Percentiles rank a stretch among this genome's conserved stretches.
phyloP scores from a whole-genome alignment of 1,139 yeast genomes.

The Taiozyma sp. region DNA sequence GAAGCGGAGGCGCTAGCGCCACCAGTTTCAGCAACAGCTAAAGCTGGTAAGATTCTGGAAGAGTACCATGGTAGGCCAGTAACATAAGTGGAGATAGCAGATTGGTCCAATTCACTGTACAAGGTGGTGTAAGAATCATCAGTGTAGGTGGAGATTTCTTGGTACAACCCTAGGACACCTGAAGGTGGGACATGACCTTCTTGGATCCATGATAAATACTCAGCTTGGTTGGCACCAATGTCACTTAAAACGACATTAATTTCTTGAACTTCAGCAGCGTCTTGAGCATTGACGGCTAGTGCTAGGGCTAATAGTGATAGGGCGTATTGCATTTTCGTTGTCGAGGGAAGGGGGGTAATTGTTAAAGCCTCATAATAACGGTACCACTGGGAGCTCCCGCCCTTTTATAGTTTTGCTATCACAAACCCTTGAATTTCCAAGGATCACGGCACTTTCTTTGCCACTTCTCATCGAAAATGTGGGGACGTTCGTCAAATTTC shows the following conservation, averaged over 20 bases:
- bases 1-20: conserved; percentile 24
- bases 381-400: neutral
- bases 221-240: conserved; percentile 23
- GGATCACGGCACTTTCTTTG: neutral
- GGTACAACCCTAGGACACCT: conserved; percentile 31
- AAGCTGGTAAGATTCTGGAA: conserved; percentile 29
- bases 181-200: conserved; percentile 24
- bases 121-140: conserved; percentile 38
- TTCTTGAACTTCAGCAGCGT: conserved; percentile 21
- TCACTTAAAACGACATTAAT: conserved; percentile 28
- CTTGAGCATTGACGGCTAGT: conserved; percentile 16
- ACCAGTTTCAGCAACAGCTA: conserved; percentile 24
- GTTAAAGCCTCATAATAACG: neutral
- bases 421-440: neutral
- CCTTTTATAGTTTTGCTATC: neutral
- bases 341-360: neutral
- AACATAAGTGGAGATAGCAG: conserved; percentile 30
- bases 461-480: neutral
- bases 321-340: conserved; percentile 6
- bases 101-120: conserved; percentile 24
- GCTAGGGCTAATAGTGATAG: conserved; percentile 5
- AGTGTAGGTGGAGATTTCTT: conserved; percentile 34
- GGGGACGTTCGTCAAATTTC: neutral
- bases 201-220: conserved; percentile 26
- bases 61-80: conserved; percentile 42